Evolutionary conservation across 2,329 filamentous ascomycete species (phyloP).

Genomic region (Epichloe gansuensis): DNA sequence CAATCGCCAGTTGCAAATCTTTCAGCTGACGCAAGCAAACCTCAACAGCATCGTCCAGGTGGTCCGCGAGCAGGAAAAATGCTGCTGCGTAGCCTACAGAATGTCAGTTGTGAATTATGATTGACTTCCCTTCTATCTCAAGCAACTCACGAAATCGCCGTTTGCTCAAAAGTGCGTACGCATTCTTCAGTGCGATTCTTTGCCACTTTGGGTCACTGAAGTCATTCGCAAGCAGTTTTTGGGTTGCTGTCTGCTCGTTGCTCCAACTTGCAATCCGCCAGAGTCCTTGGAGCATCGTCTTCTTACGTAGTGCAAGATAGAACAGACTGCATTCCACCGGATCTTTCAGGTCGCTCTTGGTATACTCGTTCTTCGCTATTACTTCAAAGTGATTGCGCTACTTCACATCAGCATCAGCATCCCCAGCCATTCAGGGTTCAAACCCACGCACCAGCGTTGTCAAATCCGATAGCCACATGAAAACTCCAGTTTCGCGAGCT

Average conservation of each 20-base stretch:
- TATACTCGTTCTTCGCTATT: conserved; percentile 90
- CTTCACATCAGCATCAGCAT: conserved; percentile 6
- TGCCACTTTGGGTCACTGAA: conserved; percentile 80
- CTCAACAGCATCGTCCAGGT: conserved; percentile 71
- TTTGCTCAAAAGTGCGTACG: conserved; percentile 86
- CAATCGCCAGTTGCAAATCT: conserved; percentile 81
- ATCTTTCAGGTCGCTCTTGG: conserved; percentile 73
- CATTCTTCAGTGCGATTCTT: conserved; percentile 86
- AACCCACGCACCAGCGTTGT: conserved; percentile 54
- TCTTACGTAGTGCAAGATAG: conserved; percentile 85
- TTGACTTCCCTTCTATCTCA: background rate
- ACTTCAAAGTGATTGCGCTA: conserved; percentile 61
- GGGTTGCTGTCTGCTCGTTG: conserved; percentile 69
- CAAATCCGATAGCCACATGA: conserved; percentile 83
- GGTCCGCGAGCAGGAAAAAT: conserved; percentile 85
- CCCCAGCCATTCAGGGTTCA: background rate
- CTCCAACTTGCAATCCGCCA: conserved; percentile 94
- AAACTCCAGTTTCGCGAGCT: conserved; percentile 75
- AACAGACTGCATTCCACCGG: conserved; percentile 83
- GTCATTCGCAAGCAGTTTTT: conserved; percentile 74
- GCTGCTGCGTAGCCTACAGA: conserved; percentile 74
- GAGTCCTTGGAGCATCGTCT: conserved; percentile 74
- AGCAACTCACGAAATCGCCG: conserved; percentile 59
- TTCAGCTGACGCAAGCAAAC: conserved; percentile 78
- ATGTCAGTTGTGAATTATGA: background rate